Evolutionary conservation across 2,329 filamentous ascomycete genomes (phyloP), one percentile per base, ranked within the genome.

Genomic region (Parascedosporium putredinis): DNA sequence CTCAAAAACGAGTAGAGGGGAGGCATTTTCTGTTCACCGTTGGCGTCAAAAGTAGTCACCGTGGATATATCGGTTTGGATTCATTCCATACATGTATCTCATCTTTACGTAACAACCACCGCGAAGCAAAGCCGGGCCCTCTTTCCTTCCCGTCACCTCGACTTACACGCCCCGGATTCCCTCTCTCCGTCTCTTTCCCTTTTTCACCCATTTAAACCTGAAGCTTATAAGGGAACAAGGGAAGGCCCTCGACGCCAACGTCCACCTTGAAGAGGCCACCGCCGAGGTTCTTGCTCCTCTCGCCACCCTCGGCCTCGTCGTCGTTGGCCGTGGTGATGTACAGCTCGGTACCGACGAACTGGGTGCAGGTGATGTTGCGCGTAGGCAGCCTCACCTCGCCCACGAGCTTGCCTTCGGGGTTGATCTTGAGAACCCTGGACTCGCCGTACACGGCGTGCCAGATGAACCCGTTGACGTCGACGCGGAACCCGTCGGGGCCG

Each of bases 401-500:
- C 4, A 90, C 72, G 25, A 95, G 67, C 58, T 81, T 70, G 2
- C 88, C 88, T 47, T 75, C 65, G 4, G 81, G 78, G 45, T 76
- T 79, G 59, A 95, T 83, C 62, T 85, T 80, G 55, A 95, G 68
- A 22, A 95, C 86, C 53, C 80, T 78, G 52, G 78, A 72, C 54
- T 84, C 86, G 49, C 88, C 88, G 61, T 88, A 93, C n/a, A 93
- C 73, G 6, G 88, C 86, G 53, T 86, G 83, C 90, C 91, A 96
- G 59, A 95, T 74, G 68, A 85, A 84, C n/a, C 88, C 89, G 50
- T 94, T 80, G 40, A 75, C 77, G 61, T 96, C 90, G 59, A 94
- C 78, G 54, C 84, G 83, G 67, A 91, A 90, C 2, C 90, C 90
- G 65, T 96, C 90, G 1, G 88, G 88, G 7, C 49, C 50, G 45